Percentiles rank a stretch among this genome's conserved stretches.
Evolutionary conservation across 768 basidiomycete genomes (phyloP).

Genomic region (Psilocybe subaeruginosa): DNA sequence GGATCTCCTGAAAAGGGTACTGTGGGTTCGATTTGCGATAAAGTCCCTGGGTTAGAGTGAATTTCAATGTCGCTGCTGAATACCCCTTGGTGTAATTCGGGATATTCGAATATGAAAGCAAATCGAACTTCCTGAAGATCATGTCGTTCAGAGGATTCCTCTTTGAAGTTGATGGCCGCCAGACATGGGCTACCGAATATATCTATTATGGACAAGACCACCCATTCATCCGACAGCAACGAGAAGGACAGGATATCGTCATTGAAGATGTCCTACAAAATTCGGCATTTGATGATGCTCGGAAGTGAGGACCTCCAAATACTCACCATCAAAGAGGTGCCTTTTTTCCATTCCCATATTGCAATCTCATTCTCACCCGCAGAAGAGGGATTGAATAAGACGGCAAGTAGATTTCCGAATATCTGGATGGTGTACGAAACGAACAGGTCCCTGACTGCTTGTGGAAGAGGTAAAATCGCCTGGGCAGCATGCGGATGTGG

Average conservation of each 20-base stretch:
- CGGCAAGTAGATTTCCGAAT: conserved; percentile 51
- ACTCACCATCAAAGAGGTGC: conserved; percentile 51
- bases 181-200: conserved; percentile 29
- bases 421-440: conserved; percentile 56
- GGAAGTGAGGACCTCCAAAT: not conserved
- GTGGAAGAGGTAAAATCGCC: conserved; percentile 32
- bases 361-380: conserved; percentile 46
- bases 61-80: conserved; percentile 39
- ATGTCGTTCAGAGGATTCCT: conserved; percentile 30
- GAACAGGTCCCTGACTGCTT: conserved; percentile 20
- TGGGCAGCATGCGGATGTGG: conserved; percentile 46
- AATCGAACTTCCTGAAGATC: conserved; percentile 32
- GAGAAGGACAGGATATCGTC: conserved; percentile 40
- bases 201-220: conserved; percentile 36
- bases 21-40: conserved; percentile 39
- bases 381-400: conserved; percentile 44
- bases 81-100: conserved; percentile 31
- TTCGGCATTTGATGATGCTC: conserved; percentile 12
- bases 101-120: conserved; percentile 44
- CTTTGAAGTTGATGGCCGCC: conserved; percentile 42
- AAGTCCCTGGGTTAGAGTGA: conserved; percentile 57
- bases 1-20: conserved; percentile 50
- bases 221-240: conserved; percentile 42
- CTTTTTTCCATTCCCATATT: conserved; percentile 73
- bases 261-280: conserved; percentile 28